A percentile compares a stretch with the other conserved stretches of the same genome.
Evolutionary conservation across 1,284 basidiomycete species (phyloP).

Genomic region (Thecaphora thlaspeos): DNA sequence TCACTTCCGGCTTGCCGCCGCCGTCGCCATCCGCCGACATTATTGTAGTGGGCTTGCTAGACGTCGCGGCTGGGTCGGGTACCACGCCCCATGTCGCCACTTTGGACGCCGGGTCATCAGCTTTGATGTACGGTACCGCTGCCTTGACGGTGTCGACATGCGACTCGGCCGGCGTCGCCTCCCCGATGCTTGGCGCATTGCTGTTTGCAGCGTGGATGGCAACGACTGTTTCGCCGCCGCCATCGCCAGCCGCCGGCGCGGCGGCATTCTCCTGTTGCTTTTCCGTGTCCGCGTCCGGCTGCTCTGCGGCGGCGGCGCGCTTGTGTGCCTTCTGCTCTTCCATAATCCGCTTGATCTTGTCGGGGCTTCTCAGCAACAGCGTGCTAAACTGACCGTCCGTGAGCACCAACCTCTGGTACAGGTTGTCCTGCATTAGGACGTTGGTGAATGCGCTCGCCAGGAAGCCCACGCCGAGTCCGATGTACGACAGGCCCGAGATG

Average conservation of each 20-base stretch:
- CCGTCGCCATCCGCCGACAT: neutral
- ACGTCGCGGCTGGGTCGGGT: too few species aligned
- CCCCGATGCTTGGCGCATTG: neutral
- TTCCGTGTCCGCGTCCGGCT: too few species aligned
- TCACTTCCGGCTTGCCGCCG: slow-evolving; percentile 1
- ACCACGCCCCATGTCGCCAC: neutral
- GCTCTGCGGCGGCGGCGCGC: too few species aligned
- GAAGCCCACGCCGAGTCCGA: slow-evolving; percentile 60
- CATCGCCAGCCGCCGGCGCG: too few species aligned
- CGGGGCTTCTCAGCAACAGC: slow-evolving; percentile 21
- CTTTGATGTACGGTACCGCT: slow-evolving; percentile 1
- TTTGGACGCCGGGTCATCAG: neutral
- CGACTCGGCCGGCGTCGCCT: neutral
- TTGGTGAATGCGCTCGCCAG: slow-evolving; percentile 57
- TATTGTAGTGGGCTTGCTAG: too few species aligned
- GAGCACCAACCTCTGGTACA: slow-evolving; percentile 56
- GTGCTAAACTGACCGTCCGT: slow-evolving; percentile 31
- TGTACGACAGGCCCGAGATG: slow-evolving; percentile 58
- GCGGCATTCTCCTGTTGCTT: too few species aligned
- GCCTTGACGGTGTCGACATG: too few species aligned
- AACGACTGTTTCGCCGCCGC: too few species aligned
- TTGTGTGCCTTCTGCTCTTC: slow-evolving; percentile 1
- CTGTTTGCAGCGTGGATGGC: too few species aligned
- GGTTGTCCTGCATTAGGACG: slow-evolving; percentile 58
- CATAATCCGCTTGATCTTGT: slow-evolving; percentile 9